Evolutionary conservation across 495 filamentous ascomycete species (phyloP).

Genomic region (Rostrohypoxylon terebratum): DNA sequence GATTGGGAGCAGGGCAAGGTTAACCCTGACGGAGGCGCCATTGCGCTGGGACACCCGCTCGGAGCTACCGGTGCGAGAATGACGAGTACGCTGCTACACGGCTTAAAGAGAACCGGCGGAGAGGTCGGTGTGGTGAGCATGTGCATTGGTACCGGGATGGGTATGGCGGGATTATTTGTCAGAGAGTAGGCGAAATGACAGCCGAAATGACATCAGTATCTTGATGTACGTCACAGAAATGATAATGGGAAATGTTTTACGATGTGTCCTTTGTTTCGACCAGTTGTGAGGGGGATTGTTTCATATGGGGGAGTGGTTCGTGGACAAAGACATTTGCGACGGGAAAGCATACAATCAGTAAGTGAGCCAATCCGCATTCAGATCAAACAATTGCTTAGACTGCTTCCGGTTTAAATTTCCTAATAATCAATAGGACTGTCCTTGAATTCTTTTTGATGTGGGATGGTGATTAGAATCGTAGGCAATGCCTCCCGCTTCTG

Average conservation of each 20-base stretch:
- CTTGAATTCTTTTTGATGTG: neutral
- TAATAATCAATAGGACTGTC: neutral
- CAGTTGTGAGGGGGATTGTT: neutral
- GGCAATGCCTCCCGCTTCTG: neutral
- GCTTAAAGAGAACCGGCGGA: constrained; percentile 67
- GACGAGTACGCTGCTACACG: constrained; percentile 78
- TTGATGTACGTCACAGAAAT: constrained; percentile 15
- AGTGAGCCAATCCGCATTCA: constrained; percentile 7
- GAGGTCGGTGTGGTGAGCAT: constrained; percentile 82
- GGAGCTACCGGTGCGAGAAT: constrained; percentile 90
- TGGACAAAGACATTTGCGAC: constrained; percentile 12
- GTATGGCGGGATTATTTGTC: constrained; percentile 87
- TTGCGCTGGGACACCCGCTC: constrained; percentile 93
- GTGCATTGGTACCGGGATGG: constrained; percentile 95
- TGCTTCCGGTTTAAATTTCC: constrained; percentile 6
- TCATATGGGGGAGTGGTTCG: neutral
- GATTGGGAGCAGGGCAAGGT: constrained; percentile 72
- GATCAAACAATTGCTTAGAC: neutral
- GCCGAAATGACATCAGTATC: neutral
- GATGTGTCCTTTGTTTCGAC: constrained; percentile 6
- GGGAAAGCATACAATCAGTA: neutral
- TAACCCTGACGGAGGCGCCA: constrained; percentile 93
- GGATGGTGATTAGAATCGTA: neutral
- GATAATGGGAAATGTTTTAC: neutral
- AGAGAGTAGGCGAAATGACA: constrained; percentile 68